phyloP scores from a whole-genome alignment of 352 stramenopile genomes.

The Pythium periplocum region DNA sequence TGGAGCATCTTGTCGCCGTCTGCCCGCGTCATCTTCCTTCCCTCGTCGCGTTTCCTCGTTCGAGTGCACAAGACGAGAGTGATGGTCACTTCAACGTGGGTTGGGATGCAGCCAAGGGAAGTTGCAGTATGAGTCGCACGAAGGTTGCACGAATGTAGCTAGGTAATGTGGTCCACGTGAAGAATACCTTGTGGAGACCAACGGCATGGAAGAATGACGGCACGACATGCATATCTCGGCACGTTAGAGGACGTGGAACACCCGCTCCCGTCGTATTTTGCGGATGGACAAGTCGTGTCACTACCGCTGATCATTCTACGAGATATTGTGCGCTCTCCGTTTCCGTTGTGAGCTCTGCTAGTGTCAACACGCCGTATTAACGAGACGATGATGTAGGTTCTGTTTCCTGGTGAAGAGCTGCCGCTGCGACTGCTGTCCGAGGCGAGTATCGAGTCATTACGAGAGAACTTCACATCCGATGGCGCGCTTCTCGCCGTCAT shows the following conservation, averaged over 20 bases:
- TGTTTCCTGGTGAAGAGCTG: conserved; percentile 78
- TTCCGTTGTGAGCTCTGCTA: neutral
- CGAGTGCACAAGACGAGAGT: too few relatives aligned
- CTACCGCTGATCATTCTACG: conserved; percentile 70
- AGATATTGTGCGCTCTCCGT: conserved; percentile 43
- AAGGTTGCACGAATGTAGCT: conserved; percentile 2
- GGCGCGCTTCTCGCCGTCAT: conserved; percentile 55
- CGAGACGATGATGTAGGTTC: conserved; percentile 32
- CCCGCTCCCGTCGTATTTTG: conserved; percentile 37
- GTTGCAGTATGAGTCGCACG: conserved; percentile 6
- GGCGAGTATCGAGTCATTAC: conserved; percentile 39
- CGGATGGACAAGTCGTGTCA: conserved; percentile 40
- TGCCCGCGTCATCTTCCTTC: too few relatives aligned
- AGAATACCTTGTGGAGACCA: conserved; percentile 5
- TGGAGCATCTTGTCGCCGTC: neutral
- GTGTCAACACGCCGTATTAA: neutral
- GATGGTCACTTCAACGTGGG: conserved; percentile 11
- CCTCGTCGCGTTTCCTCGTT: too few relatives aligned
- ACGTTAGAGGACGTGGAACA: conserved; percentile 54
- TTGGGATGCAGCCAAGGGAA: neutral
- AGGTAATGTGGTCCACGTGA: conserved; percentile 10
- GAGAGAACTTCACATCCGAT: conserved; percentile 35
- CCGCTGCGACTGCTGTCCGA: conserved; percentile 71
- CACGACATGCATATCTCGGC: conserved; percentile 67
- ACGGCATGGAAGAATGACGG: conserved; percentile 12